Percentiles rank a stretch among this genome's conserved stretches.
phyloP scores from a whole-genome alignment of 331 rosid species.

The Ulmus americana region DNA sequence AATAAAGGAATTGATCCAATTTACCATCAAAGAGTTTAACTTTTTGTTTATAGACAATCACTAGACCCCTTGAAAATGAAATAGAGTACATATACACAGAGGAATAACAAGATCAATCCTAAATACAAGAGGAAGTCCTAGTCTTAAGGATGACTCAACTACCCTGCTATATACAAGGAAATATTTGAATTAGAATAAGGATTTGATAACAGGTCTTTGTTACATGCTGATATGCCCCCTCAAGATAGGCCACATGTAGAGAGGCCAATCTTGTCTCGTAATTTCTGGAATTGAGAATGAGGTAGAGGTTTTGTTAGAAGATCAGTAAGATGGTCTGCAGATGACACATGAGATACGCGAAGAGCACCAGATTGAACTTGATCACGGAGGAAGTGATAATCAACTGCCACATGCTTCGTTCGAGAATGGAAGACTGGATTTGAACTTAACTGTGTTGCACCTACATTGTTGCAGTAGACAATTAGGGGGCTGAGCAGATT shows the following conservation, averaged over 20 bases:
- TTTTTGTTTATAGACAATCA: conserved; percentile 78
- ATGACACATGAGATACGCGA: neutral
- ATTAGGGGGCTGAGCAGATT: neutral
- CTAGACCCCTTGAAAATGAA: conserved; percentile 77
- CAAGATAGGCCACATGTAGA: no score
- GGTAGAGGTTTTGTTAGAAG: neutral
- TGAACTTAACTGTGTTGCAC: neutral
- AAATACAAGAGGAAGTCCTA: no score
- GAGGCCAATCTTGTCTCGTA: no score
- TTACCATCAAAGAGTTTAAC: conserved; percentile 72
- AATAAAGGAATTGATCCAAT: neutral
- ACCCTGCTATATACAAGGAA: no score
- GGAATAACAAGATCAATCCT: no score
- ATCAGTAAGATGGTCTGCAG: neutral
- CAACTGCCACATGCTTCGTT: neutral
- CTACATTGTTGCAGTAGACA: neutral
- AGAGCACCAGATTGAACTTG: neutral
- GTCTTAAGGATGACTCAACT: no score
- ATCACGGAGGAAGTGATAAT: neutral
- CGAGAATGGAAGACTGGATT: neutral
- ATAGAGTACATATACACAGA: no score
- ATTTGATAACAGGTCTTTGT: no score
- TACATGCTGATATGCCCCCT: no score
- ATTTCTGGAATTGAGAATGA: no score
- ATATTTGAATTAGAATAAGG: no score